These are phyloP conservation scores for Fusarium buharicum DNA, from an alignment of 2,329 filamentous ascomycete genomes.

Conservation along the genomic window DNA sequence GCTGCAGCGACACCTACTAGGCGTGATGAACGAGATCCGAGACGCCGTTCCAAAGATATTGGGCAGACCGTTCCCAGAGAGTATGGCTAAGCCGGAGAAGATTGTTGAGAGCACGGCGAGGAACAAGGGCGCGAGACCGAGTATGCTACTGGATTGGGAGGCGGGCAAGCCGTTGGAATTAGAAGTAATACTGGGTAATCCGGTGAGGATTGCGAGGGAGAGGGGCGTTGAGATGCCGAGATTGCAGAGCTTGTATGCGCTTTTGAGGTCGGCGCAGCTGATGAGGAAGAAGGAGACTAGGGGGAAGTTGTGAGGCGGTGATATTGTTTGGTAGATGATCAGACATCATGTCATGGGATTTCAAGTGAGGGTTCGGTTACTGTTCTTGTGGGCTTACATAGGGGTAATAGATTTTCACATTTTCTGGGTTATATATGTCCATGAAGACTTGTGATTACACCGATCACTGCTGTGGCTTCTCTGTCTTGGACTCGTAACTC, in stretches of 20 bases:
- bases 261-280: slow-evolving; percentile 70
- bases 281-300: slow-evolving; percentile 57
- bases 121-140: slow-evolving; percentile 71
- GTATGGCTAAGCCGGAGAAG: slow-evolving; percentile 69
- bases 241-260: slow-evolving; percentile 73
- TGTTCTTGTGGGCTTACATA: background rate
- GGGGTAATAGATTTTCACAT: too few relatives aligned
- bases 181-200: slow-evolving; percentile 78
- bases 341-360: background rate
- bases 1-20: slow-evolving; percentile 68
- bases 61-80: slow-evolving; percentile 66
- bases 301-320: slow-evolving; percentile 20
- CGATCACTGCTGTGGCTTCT: too few relatives aligned
- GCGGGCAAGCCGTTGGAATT: slow-evolving; percentile 72
- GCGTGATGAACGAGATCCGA: slow-evolving; percentile 77
- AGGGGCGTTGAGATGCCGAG: slow-evolving; percentile 73
- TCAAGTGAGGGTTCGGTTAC: background rate
- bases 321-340: background rate
- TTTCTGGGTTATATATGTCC: too few relatives aligned
- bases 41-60: slow-evolving; percentile 71
- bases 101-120: slow-evolving; percentile 71
- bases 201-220: slow-evolving; percentile 70
- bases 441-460: too few relatives aligned
- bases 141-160: slow-evolving; percentile 78
- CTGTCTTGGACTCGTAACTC: too few relatives aligned